phyloP scores from a whole-genome alignment of 805 yeast species.

The Candida michaelii region DNA sequence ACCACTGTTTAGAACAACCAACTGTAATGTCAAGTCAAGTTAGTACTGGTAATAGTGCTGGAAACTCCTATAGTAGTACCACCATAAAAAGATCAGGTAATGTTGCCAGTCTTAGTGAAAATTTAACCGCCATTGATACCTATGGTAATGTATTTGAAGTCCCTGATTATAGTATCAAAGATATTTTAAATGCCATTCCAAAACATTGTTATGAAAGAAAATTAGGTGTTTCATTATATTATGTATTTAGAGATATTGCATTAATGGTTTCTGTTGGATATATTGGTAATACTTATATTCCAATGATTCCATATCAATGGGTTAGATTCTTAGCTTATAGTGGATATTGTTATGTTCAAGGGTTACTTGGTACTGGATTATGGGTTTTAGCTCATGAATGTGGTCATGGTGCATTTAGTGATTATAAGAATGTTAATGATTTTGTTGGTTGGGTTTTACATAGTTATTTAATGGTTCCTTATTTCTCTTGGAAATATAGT shows the following conservation, averaged over 20 bases:
- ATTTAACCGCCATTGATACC: slow-evolving; percentile 51
- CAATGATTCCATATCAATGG: slow-evolving; percentile 40
- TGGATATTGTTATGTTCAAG: slow-evolving; percentile 24
- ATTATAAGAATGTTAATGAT: slow-evolving; percentile 71
- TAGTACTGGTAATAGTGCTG: slow-evolving; percentile 7
- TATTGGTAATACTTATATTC: slow-evolving; percentile 55
- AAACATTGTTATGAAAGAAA: slow-evolving; percentile 70
- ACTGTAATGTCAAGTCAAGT: slow-evolving; percentile 3
- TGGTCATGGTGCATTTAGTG: slow-evolving; percentile 85
- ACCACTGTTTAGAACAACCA: neutral
- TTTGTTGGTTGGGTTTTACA: slow-evolving; percentile 82
- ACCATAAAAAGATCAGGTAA: slow-evolving; percentile 35
- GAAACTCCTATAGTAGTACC: slow-evolving; percentile 5
- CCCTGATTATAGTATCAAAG: slow-evolving; percentile 77
- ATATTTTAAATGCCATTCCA: slow-evolving; percentile 71
- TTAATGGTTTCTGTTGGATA: slow-evolving; percentile 47
- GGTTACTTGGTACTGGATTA: slow-evolving; percentile 71
- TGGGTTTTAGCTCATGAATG: slow-evolving; percentile 93
- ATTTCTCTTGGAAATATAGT: slow-evolving; percentile 81
- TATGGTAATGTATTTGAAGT: slow-evolving; percentile 66
- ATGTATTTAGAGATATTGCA: slow-evolving; percentile 64
- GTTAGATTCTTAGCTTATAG: slow-evolving; percentile 46
- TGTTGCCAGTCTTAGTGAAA: slow-evolving; percentile 33
- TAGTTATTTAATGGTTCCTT: slow-evolving; percentile 77
- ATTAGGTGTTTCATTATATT: slow-evolving; percentile 52